A percentile compares a stretch with the other conserved stretches of the same genome.
Conservation (phyloP, 2,329 filamentous ascomycete species). For the Xylariaceae sp. region DNA sequence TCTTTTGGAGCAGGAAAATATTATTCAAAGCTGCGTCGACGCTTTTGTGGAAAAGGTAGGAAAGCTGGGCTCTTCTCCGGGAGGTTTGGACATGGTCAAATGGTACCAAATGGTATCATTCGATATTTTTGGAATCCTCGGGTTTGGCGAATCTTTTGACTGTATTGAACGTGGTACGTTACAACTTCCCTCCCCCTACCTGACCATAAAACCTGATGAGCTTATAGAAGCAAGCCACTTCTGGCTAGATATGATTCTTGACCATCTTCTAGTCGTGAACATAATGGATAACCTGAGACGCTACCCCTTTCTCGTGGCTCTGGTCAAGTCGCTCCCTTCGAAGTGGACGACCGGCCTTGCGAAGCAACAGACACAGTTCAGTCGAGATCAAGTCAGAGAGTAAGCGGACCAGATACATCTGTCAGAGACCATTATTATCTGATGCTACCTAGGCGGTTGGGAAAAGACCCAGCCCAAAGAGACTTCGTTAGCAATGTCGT, state of each 20-base stretch:
- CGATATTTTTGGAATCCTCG: constrained; percentile 12
- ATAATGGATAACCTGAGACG: constrained; percentile 8
- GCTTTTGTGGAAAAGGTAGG: constrained; percentile 3
- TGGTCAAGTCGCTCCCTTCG: background rate
- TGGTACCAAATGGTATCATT: constrained; percentile 8
- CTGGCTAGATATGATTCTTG: constrained; percentile 3
- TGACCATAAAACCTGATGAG: background rate
- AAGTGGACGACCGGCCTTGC: background rate
- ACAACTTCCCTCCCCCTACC: background rate
- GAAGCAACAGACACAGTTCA: too few species aligned
- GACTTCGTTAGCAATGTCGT: constrained; percentile 6
- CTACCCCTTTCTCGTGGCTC: constrained; percentile 1
- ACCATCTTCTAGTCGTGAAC: constrained; percentile 3
- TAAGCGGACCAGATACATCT: too few species aligned
- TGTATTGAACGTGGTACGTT: constrained; percentile 4
- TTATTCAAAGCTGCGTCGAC: constrained; percentile 3
- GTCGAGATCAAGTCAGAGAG: too few species aligned
- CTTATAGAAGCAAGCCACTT: constrained; percentile 3
- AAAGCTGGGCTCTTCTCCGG: too few species aligned
- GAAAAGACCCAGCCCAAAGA: background rate
- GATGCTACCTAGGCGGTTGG: too few species aligned
- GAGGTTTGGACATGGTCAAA: constrained; percentile 4
- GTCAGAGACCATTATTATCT: too few species aligned
- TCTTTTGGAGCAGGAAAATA: constrained; percentile 5
- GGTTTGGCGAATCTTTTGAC: constrained; percentile 9